phyloP scores from a whole-genome alignment of 2,329 filamentous ascomycete genomes.

The Paecilomyces niveus region DNA sequence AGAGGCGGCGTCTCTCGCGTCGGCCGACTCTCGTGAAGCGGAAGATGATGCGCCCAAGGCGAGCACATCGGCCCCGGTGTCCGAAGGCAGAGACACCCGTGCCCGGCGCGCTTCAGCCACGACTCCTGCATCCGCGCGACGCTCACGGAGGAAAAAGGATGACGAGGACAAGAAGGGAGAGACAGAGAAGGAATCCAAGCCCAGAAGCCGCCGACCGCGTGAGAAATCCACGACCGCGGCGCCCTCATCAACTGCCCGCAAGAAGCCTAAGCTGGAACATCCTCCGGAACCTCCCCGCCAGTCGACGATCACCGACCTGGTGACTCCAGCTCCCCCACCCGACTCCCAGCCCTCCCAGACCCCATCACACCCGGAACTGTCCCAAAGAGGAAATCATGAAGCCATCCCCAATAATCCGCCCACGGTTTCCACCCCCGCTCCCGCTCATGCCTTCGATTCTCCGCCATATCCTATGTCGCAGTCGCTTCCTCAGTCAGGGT shows the following conservation, averaged over 20 bases:
- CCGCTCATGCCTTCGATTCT: conserved; percentile 17
- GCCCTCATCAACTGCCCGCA: conserved; percentile 33
- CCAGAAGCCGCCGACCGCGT: conserved; percentile 25
- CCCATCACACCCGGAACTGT: conserved; percentile 4
- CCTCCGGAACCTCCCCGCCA: conserved; percentile 19
- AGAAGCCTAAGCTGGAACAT: conserved; percentile 38
- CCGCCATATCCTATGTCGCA: conserved; percentile 12
- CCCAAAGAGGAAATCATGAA: conserved; percentile 32
- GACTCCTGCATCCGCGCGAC: conserved; percentile 10
- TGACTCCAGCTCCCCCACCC: conserved; percentile 16
- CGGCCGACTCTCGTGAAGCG: conserved; percentile 8
- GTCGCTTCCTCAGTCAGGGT: conserved; percentile 10
- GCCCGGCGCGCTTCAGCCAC: conserved; percentile 24
- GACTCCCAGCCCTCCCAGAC: conserved; percentile 1
- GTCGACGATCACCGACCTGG: conserved; percentile 35
- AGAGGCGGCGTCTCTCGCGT: conserved; percentile 9
- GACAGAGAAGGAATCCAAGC: conserved; percentile 13
- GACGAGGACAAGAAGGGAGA: conserved; percentile 22
- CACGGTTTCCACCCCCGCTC: conserved; percentile 26
- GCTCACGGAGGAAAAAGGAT: conserved; percentile 37
- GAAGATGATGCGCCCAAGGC: conserved; percentile 4
- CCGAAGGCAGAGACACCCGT: conserved; percentile 19
- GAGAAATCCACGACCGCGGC: conserved; percentile 26
- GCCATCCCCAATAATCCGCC: conserved; percentile 26
- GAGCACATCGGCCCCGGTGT: background rate